Base-by-base conservation (phyloP, 805 yeast genomes). In the Zygosaccharomyces rouxii region DNA sequence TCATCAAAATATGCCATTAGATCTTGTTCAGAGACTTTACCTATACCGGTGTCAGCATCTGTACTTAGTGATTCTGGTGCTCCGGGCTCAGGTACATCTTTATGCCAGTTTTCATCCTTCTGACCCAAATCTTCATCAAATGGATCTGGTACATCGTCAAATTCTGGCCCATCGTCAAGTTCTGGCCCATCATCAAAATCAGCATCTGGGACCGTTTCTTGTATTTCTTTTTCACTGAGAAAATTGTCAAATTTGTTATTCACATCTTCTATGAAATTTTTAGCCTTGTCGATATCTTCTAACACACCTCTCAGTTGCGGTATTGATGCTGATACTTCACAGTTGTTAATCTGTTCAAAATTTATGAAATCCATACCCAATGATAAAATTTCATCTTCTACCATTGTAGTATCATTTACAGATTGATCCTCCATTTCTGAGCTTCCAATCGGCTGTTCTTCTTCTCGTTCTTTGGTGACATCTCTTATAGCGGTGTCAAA, bases 1-100 rank as follows among this genome's bases (percentile, higher is more conserved):
- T 80, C 81, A 62, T 89, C 96, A 66, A 89, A 89, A 62, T 88
- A 85, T 2, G 89, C 84, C 78, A 87, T 80, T 37, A 88, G 68
- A 57, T 83, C 87, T 42, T 73, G 74, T 56, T 82, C 87, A 54
- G 79, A 67, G 14, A 71, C 61, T 37, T 63, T 60, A 6, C 62
- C 62, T 30, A 64, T 51, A 3, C 49, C 40, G 18, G 48, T 29
- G 14, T 49, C 53, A 16, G 47, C 48, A 29, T 46, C 44, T 22
- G 38, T 31, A 13, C 41, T 38, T 21, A 19, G 14, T 35, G 23
- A 21, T 14, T 16, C 29, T 28, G 56, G 55, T 2, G 57, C 59
- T 10, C 55, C 64, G 16, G 56, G 51, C 7, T 56, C 58, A 64
- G 43, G 48, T 54, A 33, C 51, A 59, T 38, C 35, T 13, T 25